phyloP scores from a whole-genome alignment of 495 filamentous ascomycete genomes.

The Friedmanniomyces endolithicus region DNA sequence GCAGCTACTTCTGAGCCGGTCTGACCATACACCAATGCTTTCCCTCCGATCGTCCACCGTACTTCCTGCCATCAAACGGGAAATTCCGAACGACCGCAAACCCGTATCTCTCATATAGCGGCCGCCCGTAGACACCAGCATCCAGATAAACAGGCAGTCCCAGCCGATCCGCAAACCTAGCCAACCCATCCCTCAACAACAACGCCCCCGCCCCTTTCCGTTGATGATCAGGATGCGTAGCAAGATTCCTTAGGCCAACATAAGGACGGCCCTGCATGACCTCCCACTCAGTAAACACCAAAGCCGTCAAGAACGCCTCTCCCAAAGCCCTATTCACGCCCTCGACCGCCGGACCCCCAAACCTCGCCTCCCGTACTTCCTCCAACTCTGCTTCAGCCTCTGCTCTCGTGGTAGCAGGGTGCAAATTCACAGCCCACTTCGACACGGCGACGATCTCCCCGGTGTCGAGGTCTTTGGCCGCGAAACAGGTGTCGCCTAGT shows the following conservation, averaged over 20 bases:
- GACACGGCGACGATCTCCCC: slow-evolving; percentile 6
- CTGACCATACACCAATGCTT: slow-evolving; percentile 15
- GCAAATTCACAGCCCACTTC: neutral
- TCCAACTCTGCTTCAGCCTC: slow-evolving; percentile 1
- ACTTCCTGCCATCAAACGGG: slow-evolving; percentile 10
- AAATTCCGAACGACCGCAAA: slow-evolving; percentile 7
- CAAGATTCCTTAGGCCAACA: neutral
- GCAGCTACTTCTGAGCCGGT: neutral
- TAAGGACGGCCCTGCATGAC: neutral
- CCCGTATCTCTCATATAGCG: slow-evolving; percentile 17
- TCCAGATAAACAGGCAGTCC: slow-evolving; percentile 12
- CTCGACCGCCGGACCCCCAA: neutral
- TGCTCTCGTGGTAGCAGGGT: neutral
- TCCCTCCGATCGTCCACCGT: slow-evolving; percentile 10
- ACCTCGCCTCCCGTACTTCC: neutral
- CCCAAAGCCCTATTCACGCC: neutral
- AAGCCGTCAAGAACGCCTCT: neutral
- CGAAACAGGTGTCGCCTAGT: slow-evolving; percentile 4
- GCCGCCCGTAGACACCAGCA: slow-evolving; percentile 6
- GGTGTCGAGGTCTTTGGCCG: slow-evolving; percentile 4
- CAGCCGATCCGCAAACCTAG: slow-evolving; percentile 7
- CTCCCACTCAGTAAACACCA: neutral
- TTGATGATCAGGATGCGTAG: slow-evolving; percentile 9
- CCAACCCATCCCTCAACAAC: slow-evolving; percentile 8
- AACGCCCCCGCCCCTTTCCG: slow-evolving; percentile 6